Percentiles rank a stretch among this genome's conserved stretches.
These are phyloP conservation scores for Arabidopsis lyrata DNA, from an alignment of 441 rosid species.

Conservation along the genomic window DNA sequence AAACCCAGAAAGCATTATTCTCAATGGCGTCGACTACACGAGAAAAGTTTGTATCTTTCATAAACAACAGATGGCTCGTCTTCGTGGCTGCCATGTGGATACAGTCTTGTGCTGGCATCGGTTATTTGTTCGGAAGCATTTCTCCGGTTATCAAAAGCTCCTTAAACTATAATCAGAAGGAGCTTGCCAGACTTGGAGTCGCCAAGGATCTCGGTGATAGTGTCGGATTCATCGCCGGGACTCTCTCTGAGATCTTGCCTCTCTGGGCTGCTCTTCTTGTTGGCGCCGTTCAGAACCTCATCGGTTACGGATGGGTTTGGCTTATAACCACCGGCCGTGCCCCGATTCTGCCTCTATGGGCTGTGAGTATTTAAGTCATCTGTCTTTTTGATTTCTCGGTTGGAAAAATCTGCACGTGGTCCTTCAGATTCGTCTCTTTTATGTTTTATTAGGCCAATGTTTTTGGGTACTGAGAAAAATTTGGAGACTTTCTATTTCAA, in stretches of 20 bases:
- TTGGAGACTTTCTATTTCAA: conserved; percentile 23
- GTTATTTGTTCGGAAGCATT: conserved; percentile 93
- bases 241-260: conserved; percentile 86
- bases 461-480: conserved; percentile 11
- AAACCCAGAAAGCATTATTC: conserved; percentile 27
- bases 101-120: conserved; percentile 93
- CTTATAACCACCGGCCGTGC: conserved; percentile 76
- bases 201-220: conserved; percentile 98
- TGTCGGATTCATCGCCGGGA: conserved; percentile 92
- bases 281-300: conserved; percentile 87
- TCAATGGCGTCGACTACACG: conserved; percentile 51
- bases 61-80: conserved; percentile 91
- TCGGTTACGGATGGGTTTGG: conserved; percentile 99
- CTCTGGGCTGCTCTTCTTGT: conserved; percentile 92
- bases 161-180: conserved; percentile 80
- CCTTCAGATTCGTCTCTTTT: conserved; percentile 27
- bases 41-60: conserved; percentile 59
- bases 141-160: conserved; percentile 96
- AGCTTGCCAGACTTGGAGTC: conserved; percentile 86
- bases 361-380: conserved; percentile 60
- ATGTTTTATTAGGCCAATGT: not conserved
- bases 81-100: conserved; percentile 99
- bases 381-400: conserved; percentile 37
- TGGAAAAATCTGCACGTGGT: not conserved
- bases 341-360: conserved; percentile 89